Evolutionary conservation across 1,284 basidiomycete species (phyloP).

Genomic region (Tremellales sp.): DNA sequence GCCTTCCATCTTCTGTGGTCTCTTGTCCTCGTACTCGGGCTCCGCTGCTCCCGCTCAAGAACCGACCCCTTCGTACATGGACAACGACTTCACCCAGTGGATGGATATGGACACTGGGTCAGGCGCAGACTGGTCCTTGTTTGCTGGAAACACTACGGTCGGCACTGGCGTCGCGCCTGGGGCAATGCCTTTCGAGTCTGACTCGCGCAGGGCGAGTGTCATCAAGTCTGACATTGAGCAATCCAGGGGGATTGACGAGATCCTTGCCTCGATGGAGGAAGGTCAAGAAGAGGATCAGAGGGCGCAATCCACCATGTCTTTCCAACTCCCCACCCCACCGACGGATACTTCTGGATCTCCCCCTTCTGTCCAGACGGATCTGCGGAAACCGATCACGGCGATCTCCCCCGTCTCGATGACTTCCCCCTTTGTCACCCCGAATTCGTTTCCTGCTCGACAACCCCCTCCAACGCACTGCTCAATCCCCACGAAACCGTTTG

Average conservation of each 20-base stretch:
- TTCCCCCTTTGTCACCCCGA: conserved; percentile 13
- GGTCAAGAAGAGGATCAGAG: conserved; percentile 23
- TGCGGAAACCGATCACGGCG: background rate
- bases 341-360: conserved; percentile 24
- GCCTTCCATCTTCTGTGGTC: conserved; percentile 37
- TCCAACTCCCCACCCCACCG: conserved; percentile 33
- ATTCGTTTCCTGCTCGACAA: conserved; percentile 7
- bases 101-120: conserved; percentile 40
- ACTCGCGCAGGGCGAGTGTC: too few relatives aligned
- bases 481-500: conserved; percentile 34
- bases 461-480: conserved; percentile 20
- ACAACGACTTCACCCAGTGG: conserved; percentile 40
- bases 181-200: too few relatives aligned
- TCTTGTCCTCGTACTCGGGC: conserved; percentile 27
- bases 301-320: conserved; percentile 9
- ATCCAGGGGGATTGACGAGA: conserved; percentile 35
- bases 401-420: conserved; percentile 10
- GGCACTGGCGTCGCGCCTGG: too few relatives aligned
- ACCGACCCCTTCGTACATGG: conserved; percentile 27
- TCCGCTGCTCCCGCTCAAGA: conserved; percentile 6
- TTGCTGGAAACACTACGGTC: conserved; percentile 4
- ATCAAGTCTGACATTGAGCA: too few relatives aligned
- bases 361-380: background rate
- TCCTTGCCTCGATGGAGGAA: conserved; percentile 41
- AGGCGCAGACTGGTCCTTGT: conserved; percentile 29